These are phyloP conservation scores for Perilla frutescens DNA, from an alignment of 257 asterid genomes.

Conservation along the genomic window DNA sequence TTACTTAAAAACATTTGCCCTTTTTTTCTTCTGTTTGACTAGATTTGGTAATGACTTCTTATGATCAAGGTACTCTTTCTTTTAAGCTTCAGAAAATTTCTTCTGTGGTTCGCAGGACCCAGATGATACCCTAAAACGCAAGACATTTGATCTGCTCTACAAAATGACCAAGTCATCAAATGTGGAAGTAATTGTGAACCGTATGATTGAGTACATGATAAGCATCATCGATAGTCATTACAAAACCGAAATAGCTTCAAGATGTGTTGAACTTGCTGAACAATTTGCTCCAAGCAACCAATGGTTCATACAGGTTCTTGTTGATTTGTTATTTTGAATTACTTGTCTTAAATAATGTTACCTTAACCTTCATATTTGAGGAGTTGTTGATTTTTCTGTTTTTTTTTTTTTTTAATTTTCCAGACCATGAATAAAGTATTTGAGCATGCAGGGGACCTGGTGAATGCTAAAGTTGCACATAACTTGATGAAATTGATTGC, in stretches of 20 bases:
- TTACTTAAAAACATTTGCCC: not conserved
- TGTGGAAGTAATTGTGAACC: conserved; percentile 96
- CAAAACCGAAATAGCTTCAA: conserved; percentile 98
- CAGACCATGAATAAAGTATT: conserved; percentile 99
- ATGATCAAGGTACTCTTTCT: conserved; percentile 32
- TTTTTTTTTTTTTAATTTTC: conserved; percentile 35
- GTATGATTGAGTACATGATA: conserved; percentile 96
- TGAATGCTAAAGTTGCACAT: conserved; percentile 90
- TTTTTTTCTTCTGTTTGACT: conserved; percentile 15
- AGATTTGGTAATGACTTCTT: conserved; percentile 21
- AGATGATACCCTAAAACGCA: conserved; percentile 97
- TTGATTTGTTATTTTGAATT: conserved; percentile 14
- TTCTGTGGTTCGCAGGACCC: conserved; percentile 71
- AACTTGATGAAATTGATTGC: conserved; percentile 96
- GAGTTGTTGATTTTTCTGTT: conserved; percentile 29
- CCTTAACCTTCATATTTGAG: conserved; percentile 1
- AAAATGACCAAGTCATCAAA: conserved; percentile 99
- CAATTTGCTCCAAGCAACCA: conserved; percentile 99
- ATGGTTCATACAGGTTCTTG: conserved; percentile 93
- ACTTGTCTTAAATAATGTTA: conserved; percentile 26
- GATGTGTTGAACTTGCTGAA: conserved; percentile 98
- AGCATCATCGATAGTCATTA: conserved; percentile 86
- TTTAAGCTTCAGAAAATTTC: conserved; percentile 21
- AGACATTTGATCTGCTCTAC: conserved; percentile 92
- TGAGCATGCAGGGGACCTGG: conserved; percentile 97